A percentile compares a stretch with the other conserved stretches of the same genome.
These are phyloP conservation scores for Corynascus novoguineensis DNA, from an alignment of 495 filamentous ascomycete genomes.

Conservation along the genomic window DNA sequence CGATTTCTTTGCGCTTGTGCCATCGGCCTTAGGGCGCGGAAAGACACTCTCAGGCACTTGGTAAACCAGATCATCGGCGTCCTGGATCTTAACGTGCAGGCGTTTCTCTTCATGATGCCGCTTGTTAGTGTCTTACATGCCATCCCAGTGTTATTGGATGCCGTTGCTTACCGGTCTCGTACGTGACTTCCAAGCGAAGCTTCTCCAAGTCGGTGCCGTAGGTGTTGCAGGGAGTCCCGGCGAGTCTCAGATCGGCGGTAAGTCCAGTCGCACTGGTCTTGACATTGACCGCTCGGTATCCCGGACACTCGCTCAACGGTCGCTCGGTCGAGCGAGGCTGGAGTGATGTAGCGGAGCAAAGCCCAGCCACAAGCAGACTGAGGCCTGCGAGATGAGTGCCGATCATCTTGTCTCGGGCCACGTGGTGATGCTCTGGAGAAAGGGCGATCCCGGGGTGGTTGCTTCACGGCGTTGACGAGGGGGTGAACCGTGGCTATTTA, in stretches of 20 bases:
- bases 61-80: slow-evolving; percentile 67
- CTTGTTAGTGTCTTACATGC: background rate
- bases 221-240: slow-evolving; percentile 61
- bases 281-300: slow-evolving; percentile 66
- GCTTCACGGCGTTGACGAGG: background rate
- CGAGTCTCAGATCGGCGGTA: slow-evolving; percentile 61
- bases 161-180: slow-evolving; percentile 59
- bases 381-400: slow-evolving; percentile 15
- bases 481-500: background rate
- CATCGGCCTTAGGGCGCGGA: slow-evolving; percentile 48
- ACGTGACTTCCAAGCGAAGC: slow-evolving; percentile 65
- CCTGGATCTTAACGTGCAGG: slow-evolving; percentile 78
- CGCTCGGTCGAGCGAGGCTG: slow-evolving; percentile 21
- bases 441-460: background rate
- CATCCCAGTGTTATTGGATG: background rate
- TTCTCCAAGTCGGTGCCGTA: slow-evolving; percentile 65
- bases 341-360: slow-evolving; percentile 12
- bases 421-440: too few species aligned
- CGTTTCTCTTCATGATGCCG: slow-evolving; percentile 51
- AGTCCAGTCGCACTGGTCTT: slow-evolving; percentile 45
- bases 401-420: slow-evolving; percentile 14
- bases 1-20: slow-evolving; percentile 27
- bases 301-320: slow-evolving; percentile 51
- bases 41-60: slow-evolving; percentile 71
- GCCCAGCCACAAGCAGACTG: slow-evolving; percentile 18